Percentiles rank a stretch among this genome's conserved stretches.
Evolutionary conservation across 768 basidiomycete genomes (phyloP).

Genomic region (Kondoa malvinella): DNA sequence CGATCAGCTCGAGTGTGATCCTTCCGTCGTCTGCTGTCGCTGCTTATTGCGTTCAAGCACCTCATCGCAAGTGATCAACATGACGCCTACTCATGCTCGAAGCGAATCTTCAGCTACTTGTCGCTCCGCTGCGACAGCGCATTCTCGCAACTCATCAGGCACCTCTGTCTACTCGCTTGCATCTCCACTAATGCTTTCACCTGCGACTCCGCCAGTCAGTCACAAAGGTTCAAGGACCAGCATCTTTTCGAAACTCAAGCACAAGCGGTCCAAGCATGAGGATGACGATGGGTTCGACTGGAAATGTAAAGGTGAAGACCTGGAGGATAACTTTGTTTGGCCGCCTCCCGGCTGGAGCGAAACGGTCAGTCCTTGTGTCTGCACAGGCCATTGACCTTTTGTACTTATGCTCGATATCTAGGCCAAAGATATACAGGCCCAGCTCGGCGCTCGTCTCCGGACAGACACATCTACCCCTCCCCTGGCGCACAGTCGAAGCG

Average conservation of each 20-base stretch:
- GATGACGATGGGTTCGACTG: not conserved
- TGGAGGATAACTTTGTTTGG: slow-evolving; percentile 8
- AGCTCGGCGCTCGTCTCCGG: not conserved
- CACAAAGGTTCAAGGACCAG: not conserved
- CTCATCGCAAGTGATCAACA: not conserved
- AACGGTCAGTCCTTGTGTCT: no score
- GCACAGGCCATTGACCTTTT: no score
- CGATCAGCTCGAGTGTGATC: not conserved
- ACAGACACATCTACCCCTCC: not conserved
- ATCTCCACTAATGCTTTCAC: not conserved
- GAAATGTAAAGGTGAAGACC: slow-evolving; percentile 6
- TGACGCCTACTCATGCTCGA: not conserved
- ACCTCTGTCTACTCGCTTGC: slow-evolving; percentile 4
- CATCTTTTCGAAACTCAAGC: not conserved
- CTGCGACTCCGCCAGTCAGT: not conserved
- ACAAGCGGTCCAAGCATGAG: not conserved
- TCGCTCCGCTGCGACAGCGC: not conserved
- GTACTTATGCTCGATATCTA: no score
- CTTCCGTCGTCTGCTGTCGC: no score
- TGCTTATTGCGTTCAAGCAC: no score
- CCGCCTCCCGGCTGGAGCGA: not conserved
- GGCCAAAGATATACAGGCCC: not conserved
- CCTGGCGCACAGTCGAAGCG: not conserved
- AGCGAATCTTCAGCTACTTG: not conserved
- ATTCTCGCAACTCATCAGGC: not conserved